Evolutionary conservation across 2,329 filamentous ascomycete species (phyloP), one percentile per base, ranked within the genome.

Genomic region (Trichoderma guizhouense): DNA sequence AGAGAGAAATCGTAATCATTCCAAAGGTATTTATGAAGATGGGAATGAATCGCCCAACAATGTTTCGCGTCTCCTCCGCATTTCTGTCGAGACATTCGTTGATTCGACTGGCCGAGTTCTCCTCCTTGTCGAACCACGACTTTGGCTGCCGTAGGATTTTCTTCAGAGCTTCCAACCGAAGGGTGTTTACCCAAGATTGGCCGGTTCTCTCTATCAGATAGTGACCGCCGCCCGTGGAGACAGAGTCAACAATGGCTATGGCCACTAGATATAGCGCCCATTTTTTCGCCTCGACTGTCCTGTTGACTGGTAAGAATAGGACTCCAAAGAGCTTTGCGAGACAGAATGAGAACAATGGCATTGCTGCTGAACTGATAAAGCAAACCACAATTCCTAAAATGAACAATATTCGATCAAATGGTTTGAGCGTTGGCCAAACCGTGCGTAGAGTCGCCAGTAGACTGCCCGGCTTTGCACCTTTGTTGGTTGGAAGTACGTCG

Each of bases 21-120:
- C 89, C 81, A 0, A 85, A 78, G 4, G 92, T 90, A 11, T 91
- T 88, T 15, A 95, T 84, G 1, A 92, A 80, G 68, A 92, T 89
- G 1, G 92, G 91, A 0, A 91, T 86, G 77, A 97, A 97, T 1
- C 92, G 88, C 2, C 93, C 92, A 0, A 97, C 86, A 0, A 98
- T 83, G 75, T 93, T 94, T 9, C 93, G 88, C 88, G 96, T 95
- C 78, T 97, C 94, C 79, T 98, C 94, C 0, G 92, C 92, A 76
- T 93, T 93, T 18, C 92, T 88, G 76, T 97, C 93, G 0, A 98
- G 86, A 58, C 88, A 91, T 73, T 93, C 90, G 1, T 86, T 89
- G 55, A 98, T 85, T 2, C 86, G 85, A 1, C 85, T 84, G 0
- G 91, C 83, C 0, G 87, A 88, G 79, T 96, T 92, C 39, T 85